Evolutionary conservation across 225 moss, liverwort and hornwort genomes (phyloP).

Genomic region (Marchantia polymorpha): DNA sequence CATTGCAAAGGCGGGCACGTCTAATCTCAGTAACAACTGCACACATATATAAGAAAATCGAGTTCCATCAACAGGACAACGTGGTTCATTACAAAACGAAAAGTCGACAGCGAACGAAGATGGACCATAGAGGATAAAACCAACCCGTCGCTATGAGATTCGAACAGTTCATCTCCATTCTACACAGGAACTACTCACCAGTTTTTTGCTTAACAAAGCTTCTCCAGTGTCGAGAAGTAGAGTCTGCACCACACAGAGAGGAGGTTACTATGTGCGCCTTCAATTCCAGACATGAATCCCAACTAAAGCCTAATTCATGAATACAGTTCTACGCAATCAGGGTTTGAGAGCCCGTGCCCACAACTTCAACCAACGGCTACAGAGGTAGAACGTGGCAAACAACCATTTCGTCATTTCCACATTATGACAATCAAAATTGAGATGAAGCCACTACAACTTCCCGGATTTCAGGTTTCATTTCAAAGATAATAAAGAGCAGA

Average conservation of each 20-base stretch:
- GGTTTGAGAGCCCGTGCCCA: no score
- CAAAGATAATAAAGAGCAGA: no score
- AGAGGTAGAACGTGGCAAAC: background rate
- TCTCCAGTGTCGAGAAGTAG: conserved; percentile 35
- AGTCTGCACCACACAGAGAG: conserved; percentile 25
- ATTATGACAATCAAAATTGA: no score
- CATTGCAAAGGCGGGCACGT: conserved; percentile 36
- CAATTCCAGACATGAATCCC: no score
- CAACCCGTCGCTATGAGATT: background rate
- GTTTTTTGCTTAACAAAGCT: conserved; percentile 34
- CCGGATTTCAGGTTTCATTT: no score
- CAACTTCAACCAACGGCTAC: background rate
- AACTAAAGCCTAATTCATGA: no score
- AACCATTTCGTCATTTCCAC: no score
- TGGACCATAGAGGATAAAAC: background rate
- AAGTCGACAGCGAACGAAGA: background rate
- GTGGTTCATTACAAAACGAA: background rate
- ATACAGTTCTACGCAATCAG: no score
- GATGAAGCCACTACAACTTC: no score
- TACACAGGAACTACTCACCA: conserved; percentile 23
- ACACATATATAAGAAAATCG: background rate
- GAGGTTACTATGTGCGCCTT: background rate
- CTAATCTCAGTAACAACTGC: conserved; percentile 36
- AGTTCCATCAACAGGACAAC: background rate
- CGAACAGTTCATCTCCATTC: background rate